A percentile compares a stretch with the other conserved stretches of the same genome.
Conservation (phyloP, 169 alveolate species). For the Babesia caballi region DNA sequence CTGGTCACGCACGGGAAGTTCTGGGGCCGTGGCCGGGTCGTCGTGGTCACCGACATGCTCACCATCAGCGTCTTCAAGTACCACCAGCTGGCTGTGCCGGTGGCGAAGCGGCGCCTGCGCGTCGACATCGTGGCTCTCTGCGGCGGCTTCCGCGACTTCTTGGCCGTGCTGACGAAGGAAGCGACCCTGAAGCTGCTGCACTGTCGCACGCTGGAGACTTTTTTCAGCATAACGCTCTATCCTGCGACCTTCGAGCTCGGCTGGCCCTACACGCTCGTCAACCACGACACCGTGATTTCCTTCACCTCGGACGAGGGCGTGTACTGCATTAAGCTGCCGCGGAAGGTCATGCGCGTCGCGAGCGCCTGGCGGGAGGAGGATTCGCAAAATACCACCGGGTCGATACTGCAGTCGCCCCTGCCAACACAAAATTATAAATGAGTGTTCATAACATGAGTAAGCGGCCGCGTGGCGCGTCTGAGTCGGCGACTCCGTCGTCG, state of each 20-base stretch:
- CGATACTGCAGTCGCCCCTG: neutral
- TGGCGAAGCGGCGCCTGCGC: constrained; percentile 2
- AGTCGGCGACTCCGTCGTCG: neutral
- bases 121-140: constrained; percentile 34
- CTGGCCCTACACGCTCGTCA: constrained; percentile 55
- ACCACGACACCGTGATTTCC: constrained; percentile 28
- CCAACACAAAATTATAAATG: neutral
- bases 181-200: constrained; percentile 8
- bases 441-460: neutral
- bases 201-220: constrained; percentile 26
- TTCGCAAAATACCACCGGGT: neutral
- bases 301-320: constrained; percentile 64
- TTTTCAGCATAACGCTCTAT: constrained; percentile 5
- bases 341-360: neutral
- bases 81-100: constrained; percentile 16
- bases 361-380: constrained; percentile 5
- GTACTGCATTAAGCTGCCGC: constrained; percentile 36
- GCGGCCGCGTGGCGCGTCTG: neutral
- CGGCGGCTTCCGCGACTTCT: constrained; percentile 22
- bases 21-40: constrained; percentile 34
- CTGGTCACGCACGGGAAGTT: constrained; percentile 53
- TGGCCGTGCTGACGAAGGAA: constrained; percentile 42
- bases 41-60: constrained; percentile 38
- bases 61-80: constrained; percentile 22
- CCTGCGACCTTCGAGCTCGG: constrained; percentile 58